Evolutionary conservation across 192 early-diverging fungal genomes (phyloP).

Genomic region (Podila epicladia): DNA sequence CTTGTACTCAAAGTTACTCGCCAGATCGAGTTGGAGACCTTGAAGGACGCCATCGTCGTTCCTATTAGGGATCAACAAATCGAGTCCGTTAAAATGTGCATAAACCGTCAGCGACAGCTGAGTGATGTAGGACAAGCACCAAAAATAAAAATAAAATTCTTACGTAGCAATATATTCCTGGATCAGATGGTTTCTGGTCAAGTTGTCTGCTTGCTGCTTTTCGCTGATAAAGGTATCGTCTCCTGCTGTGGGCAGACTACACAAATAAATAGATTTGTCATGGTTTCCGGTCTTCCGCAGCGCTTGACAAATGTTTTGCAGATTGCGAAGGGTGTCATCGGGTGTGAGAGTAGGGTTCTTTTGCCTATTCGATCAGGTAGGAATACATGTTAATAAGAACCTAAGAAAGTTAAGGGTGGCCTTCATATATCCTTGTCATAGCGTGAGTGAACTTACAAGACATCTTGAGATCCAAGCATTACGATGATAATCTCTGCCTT

Average conservation of each 20-base stretch:
- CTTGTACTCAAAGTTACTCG: conserved; percentile 48
- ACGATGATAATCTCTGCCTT: conserved; percentile 48
- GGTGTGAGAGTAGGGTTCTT: conserved; percentile 27
- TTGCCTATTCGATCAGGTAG: not conserved
- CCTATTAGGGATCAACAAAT: not conserved
- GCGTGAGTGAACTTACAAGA: conserved; percentile 13
- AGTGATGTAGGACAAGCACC: not conserved
- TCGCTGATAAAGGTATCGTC: conserved; percentile 33
- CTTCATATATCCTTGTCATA: no score
- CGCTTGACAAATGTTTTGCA: conserved; percentile 43
- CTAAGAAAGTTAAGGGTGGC: no score
- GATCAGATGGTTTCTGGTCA: conserved; percentile 34
- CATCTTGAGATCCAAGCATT: conserved; percentile 50
- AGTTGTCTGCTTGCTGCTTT: conserved; percentile 27
- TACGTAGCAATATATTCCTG: conserved; percentile 31
- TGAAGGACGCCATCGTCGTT: conserved; percentile 29
- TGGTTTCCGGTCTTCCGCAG: conserved; percentile 28
- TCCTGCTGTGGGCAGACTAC: conserved; percentile 48
- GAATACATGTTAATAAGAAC: not conserved
- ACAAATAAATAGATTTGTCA: conserved; percentile 40
- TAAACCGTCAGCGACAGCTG: no score
- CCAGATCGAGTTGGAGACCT: conserved; percentile 41
- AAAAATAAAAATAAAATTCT: not conserved
- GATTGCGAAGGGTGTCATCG: conserved; percentile 35
- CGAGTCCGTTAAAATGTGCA: not conserved